These are phyloP conservation scores for Micractinium sp. DNA, from an alignment of 139 green algal species.

Conservation along the genomic window DNA sequence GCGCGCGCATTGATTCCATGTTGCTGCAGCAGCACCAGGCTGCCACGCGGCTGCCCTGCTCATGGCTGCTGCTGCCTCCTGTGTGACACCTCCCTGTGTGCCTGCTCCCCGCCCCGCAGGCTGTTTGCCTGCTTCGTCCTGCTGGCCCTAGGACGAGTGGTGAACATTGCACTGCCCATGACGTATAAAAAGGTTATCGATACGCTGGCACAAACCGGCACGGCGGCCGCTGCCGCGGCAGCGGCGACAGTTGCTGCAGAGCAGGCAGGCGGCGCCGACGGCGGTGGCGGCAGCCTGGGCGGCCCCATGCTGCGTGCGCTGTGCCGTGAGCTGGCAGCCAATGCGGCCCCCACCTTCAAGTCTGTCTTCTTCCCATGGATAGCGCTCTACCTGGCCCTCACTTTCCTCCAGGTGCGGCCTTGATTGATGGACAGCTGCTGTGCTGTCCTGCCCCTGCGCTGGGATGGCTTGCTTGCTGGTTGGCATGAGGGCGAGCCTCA, in stretches of 20 bases:
- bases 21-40: background rate
- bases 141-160: conserved; percentile 63
- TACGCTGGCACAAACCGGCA: conserved; percentile 34
- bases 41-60: background rate
- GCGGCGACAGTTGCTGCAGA: background rate
- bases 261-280: conserved; percentile 35
- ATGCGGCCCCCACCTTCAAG: conserved; percentile 52
- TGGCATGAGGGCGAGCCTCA: background rate
- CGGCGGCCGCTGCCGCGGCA: background rate
- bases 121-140: conserved; percentile 68
- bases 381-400: conserved; percentile 41
- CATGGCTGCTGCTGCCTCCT: background rate
- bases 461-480: background rate
- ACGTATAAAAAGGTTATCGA: conserved; percentile 75
- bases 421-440: background rate
- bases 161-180: conserved; percentile 83
- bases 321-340: conserved; percentile 40
- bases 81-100: background rate
- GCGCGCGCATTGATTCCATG: background rate
- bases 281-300: background rate
- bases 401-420: conserved; percentile 39
- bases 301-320: conserved; percentile 29
- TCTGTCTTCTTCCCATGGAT: conserved; percentile 57
- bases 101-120: background rate
- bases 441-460: background rate